Evolutionary conservation across 257 asterid genomes (phyloP).

Genomic region (Primulina huaijiensis): DNA sequence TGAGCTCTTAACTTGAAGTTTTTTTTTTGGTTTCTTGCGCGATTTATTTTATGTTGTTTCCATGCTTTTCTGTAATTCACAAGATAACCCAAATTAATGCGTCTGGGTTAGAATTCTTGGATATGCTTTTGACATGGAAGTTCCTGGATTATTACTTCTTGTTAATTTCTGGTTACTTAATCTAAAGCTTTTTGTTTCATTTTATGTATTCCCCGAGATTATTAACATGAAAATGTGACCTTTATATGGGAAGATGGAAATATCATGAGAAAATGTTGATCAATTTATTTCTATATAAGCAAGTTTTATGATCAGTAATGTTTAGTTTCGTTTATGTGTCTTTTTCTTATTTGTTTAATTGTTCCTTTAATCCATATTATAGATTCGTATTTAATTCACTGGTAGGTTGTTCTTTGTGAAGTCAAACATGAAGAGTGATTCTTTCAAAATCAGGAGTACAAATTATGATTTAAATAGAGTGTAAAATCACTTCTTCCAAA

Average conservation of each 20-base stretch:
- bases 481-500: too few relatives aligned
- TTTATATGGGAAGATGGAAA: not conserved
- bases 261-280: not conserved
- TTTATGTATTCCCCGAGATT: conserved; percentile 6
- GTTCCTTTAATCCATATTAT: too few relatives aligned
- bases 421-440: too few relatives aligned
- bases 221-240: not conserved
- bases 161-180: not conserved
- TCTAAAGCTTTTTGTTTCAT: too few relatives aligned
- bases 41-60: not conserved
- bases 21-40: too few relatives aligned
- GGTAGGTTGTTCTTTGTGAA: not conserved
- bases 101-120: not conserved
- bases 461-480: not conserved
- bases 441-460: not conserved
- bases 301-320: too few relatives aligned
- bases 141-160: not conserved
- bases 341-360: not conserved
- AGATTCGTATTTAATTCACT: not conserved
- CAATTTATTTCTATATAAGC: not conserved
- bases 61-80: not conserved
- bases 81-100: too few relatives aligned
- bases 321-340: not conserved
- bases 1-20: not conserved
- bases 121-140: not conserved